phyloP scores from a whole-genome alignment of 768 basidiomycete genomes.

The Terana coerulea region DNA sequence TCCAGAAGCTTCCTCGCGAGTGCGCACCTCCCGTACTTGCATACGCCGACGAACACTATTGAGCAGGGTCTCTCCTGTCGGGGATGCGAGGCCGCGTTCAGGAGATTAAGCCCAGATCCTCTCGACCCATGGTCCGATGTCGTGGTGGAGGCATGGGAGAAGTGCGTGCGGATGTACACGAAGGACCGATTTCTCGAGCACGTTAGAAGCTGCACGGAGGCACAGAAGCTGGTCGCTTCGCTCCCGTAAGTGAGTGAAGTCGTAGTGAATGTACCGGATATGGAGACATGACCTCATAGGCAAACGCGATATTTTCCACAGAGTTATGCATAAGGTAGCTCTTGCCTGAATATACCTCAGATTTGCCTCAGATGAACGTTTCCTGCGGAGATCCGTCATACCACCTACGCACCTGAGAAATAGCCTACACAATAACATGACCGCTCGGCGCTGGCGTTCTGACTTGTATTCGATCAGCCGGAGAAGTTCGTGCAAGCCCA shows the following conservation, averaged over 20 bases:
- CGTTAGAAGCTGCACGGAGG: not conserved
- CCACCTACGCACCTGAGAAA: no score
- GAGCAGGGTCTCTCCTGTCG: not conserved
- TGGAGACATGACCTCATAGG: no score
- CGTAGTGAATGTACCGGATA: not conserved
- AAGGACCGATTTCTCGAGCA: not conserved
- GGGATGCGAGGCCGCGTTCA: not conserved
- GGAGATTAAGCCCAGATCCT: not conserved
- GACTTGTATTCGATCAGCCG: no score
- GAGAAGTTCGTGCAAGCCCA: no score
- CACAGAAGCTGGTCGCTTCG: no score
- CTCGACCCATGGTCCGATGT: not conserved
- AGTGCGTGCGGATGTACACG: not conserved
- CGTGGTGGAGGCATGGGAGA: not conserved
- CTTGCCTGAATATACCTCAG: no score
- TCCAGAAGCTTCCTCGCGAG: not conserved
- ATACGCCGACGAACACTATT: not conserved
- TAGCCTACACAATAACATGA: no score
- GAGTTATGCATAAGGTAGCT: no score
- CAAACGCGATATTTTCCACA: no score
- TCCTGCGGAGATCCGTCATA: no score
- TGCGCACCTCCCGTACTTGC: not conserved
- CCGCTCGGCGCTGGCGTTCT: no score
- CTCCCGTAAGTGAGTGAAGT: not conserved
- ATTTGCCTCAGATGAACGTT: no score